phyloP scores from a whole-genome alignment of 495 filamentous ascomycete genomes.

The Entonaema liquescens region DNA sequence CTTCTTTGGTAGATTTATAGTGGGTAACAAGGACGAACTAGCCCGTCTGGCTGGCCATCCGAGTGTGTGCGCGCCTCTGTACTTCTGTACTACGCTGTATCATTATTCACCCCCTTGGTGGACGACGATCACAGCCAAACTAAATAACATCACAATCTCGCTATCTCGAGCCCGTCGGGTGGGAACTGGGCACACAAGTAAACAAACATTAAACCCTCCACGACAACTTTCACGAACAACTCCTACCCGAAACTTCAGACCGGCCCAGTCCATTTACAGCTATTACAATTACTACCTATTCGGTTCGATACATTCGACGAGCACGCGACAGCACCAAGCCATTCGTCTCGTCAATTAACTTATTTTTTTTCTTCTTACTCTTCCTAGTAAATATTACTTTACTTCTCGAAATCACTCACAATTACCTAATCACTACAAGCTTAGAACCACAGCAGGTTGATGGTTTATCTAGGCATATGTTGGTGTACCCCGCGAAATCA shows the following conservation, averaged over 20 bases:
- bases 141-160: constrained; percentile 41
- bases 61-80: neutral
- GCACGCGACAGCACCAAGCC: constrained; percentile 22
- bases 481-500: constrained; percentile 32
- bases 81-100: constrained; percentile 25
- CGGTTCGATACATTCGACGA: constrained; percentile 3
- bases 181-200: constrained; percentile 28
- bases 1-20: constrained; percentile 30
- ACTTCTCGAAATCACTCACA: neutral
- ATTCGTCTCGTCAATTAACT: constrained; percentile 7
- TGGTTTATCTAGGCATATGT: constrained; percentile 32
- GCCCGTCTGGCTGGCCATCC: constrained; percentile 9
- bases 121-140: constrained; percentile 41
- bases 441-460: constrained; percentile 22
- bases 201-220: constrained; percentile 17
- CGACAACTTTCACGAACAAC: neutral
- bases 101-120: constrained; percentile 24
- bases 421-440: constrained; percentile 8
- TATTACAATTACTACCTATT: constrained; percentile 5
- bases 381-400: neutral
- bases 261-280: neutral
- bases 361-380: neutral
- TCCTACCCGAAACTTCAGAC: neutral
- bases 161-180: constrained; percentile 26
- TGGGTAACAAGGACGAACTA: constrained; percentile 29